These are phyloP conservation scores for Sporothrix variecibatus DNA, from an alignment of 2,329 filamentous ascomycete species.

Conservation along the genomic window DNA sequence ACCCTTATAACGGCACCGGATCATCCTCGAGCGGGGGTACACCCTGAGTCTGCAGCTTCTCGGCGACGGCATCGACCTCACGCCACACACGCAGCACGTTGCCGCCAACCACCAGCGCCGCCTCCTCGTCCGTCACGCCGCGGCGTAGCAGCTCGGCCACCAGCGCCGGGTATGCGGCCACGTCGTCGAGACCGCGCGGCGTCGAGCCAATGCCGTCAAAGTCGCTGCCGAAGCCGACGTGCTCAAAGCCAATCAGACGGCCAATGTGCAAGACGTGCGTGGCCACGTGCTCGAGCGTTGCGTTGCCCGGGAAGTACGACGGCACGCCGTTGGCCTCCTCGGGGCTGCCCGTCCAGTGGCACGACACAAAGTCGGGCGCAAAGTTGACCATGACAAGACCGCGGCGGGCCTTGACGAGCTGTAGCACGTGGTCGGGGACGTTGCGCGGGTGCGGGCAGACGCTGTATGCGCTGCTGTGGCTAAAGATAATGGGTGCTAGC, in stretches of 20 bases:
- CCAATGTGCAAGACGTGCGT: constrained; percentile 83
- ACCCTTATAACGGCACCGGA: constrained; percentile 34
- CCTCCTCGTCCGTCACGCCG: constrained; percentile 74
- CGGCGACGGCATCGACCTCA: constrained; percentile 72
- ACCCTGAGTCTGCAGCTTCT: constrained; percentile 61
- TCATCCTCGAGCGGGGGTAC: constrained; percentile 58
- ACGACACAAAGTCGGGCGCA: constrained; percentile 78
- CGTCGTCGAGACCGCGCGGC: constrained; percentile 78
- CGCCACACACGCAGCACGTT: constrained; percentile 85
- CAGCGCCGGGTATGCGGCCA: constrained; percentile 77
- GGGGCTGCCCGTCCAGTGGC: constrained; percentile 57
- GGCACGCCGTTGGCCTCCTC: constrained; percentile 60
- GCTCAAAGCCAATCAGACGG: constrained; percentile 77
- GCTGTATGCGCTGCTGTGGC: constrained; percentile 78
- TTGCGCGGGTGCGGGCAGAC: constrained; percentile 89
- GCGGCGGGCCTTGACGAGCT: constrained; percentile 70
- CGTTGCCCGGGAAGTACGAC: constrained; percentile 64
- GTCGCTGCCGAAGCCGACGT: constrained; percentile 87
- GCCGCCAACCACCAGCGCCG: constrained; percentile 71
- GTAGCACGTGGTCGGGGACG: constrained; percentile 79
- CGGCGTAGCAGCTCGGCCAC: constrained; percentile 72
- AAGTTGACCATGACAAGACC: constrained; percentile 93
- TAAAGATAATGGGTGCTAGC: constrained; percentile 82
- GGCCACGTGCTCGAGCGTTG: constrained; percentile 75
- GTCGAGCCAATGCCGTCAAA: constrained; percentile 75